Base-by-base conservation (phyloP, 495 filamentous ascomycete species). In the Xylaria scruposa region DNA sequence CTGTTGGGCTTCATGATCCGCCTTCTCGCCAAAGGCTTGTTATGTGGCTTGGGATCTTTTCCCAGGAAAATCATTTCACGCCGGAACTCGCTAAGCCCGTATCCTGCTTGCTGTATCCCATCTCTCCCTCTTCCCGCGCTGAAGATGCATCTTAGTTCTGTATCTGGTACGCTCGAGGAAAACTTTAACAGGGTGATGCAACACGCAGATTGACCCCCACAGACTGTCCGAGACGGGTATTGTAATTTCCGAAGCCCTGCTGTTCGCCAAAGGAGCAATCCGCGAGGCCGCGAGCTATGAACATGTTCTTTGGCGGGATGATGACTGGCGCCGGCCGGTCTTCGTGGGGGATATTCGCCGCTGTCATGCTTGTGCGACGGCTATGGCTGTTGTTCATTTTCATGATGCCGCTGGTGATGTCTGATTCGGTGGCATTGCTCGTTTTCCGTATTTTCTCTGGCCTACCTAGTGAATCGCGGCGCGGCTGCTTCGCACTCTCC, bases 241-340 rank as follows among this genome's bases (percentile, higher is more conserved):
- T n/a, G 29, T 10, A 3, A n/a, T 36, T 10, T 21, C 29, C 19
- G 58, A 33, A 60, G 4, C 33, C 19, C 6, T 13, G 31, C 15
- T 38, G 58, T 29, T 33, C 58, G 58, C 31, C 17, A 38, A 60
- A 60, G 29, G 58, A 60, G 42, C 38, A 62, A 4, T 26, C 21
- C 0, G 4, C 24, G 33, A 70, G 42, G 24, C 46, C 68, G 26
- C 58, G 68, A 24, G 40, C 68, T 17, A 78, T 26, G 6, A 36
- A 26, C 74, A 78, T 76, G 17, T 74, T 69, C 65, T 76, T 78
- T 0, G 76, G 76, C 13, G 76, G 76, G 36, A 70, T 72, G 21
- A 76, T 67, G 21, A 73, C 64, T 0, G 76, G 76, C 2, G 21
- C 70, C 21, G 64, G 63, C 2, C 31, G 46, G 13, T 46, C 63